Conservation (phyloP, 2,329 filamentous ascomycete species). For the Teratosphaeria viscida region DNA sequence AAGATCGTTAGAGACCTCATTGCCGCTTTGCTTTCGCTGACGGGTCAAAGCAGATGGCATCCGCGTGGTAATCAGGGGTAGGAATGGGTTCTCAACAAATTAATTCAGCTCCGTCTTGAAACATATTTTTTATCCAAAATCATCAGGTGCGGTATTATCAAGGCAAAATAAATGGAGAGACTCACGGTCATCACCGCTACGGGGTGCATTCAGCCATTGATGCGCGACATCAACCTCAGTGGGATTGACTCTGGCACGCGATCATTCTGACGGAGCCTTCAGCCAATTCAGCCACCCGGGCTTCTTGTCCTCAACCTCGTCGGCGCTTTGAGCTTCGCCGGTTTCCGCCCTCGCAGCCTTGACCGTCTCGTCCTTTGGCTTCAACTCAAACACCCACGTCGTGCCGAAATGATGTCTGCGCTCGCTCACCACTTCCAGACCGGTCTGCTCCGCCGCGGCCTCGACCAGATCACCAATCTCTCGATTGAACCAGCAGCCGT, state of each 20-base stretch:
- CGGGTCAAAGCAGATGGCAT: neutral
- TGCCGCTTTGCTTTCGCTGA: neutral
- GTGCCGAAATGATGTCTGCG: slow-evolving; percentile 39
- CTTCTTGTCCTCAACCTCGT: neutral
- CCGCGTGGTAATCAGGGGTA: neutral
- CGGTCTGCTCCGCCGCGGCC: slow-evolving; percentile 36
- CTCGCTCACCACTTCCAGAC: slow-evolving; percentile 37
- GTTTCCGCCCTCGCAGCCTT: neutral
- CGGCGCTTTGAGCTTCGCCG: neutral
- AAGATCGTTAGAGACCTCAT: neutral
- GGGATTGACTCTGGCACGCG: neutral
- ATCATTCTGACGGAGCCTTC: neutral
- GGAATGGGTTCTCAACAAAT: slow-evolving; percentile 7
- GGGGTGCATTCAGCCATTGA: neutral
- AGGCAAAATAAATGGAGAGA: neutral
- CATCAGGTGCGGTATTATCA: slow-evolving; percentile 11
- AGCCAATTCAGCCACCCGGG: neutral
- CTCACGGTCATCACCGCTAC: neutral
- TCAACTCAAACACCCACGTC: slow-evolving; percentile 40
- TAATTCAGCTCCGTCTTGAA: slow-evolving; percentile 24
- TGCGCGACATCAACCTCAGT: neutral
- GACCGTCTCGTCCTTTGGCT: slow-evolving; percentile 17
- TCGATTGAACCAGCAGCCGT: slow-evolving; percentile 45
- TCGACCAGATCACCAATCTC: slow-evolving; percentile 40
- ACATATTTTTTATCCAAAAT: slow-evolving; percentile 21